These are phyloP conservation scores for Botryosphaeria dothidea DNA, from an alignment of 2,329 filamentous ascomycete species.

Conservation along the genomic window DNA sequence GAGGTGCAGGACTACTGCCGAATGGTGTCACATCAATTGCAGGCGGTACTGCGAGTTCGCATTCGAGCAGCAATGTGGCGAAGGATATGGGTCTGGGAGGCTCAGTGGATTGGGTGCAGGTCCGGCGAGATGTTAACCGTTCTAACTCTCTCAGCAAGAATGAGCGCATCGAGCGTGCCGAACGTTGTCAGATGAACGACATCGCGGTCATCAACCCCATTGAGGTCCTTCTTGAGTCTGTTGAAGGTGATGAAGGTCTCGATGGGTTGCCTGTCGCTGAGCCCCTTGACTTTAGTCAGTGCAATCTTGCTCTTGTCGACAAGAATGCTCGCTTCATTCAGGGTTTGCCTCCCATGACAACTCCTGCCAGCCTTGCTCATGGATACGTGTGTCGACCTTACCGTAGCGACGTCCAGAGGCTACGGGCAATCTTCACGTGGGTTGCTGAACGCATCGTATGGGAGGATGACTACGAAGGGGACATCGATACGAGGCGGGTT, in stretches of 20 bases:
- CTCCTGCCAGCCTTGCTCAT: constrained; percentile 78
- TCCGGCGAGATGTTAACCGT: constrained; percentile 90
- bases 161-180: constrained; percentile 79
- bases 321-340: constrained; percentile 93
- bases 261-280: constrained; percentile 82
- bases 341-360: constrained; percentile 78
- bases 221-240: constrained; percentile 80
- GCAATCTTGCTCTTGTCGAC: constrained; percentile 86
- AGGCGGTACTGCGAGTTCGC: constrained; percentile 43
- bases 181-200: constrained; percentile 93
- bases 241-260: constrained; percentile 86
- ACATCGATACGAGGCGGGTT: constrained; percentile 78
- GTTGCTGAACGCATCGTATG: constrained; percentile 91
- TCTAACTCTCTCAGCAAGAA: constrained; percentile 91
- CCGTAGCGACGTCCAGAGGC: constrained; percentile 85
- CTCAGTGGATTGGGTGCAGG: constrained; percentile 90
- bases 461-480: constrained; percentile 93
- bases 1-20: constrained; percentile 38
- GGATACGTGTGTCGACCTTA: constrained; percentile 93
- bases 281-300: constrained; percentile 75
- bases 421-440: constrained; percentile 97
- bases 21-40: constrained; percentile 57
- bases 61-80: constrained; percentile 43
- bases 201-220: constrained; percentile 85
- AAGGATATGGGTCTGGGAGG: constrained; percentile 66